phyloP scores from a whole-genome alignment of 1,284 basidiomycete species.

The Irpex rosettiformis region DNA sequence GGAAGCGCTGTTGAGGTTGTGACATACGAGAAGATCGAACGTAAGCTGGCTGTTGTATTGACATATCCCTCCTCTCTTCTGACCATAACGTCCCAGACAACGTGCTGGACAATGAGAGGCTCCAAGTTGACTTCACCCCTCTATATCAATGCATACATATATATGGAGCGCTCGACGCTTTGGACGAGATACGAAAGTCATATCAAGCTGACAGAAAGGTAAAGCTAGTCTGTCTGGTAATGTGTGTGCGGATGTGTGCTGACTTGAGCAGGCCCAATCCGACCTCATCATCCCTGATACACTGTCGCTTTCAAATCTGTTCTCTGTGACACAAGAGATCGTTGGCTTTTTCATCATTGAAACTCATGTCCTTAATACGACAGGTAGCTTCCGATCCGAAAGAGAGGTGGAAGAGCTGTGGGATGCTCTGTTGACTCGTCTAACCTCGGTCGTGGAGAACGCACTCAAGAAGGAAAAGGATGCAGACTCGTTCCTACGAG shows the following conservation, averaged over 20 bases:
- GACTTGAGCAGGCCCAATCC: conserved; percentile 99
- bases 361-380: conserved; percentile 87
- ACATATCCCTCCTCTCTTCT: conserved; percentile 7
- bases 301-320: conserved; percentile 45
- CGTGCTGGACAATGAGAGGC: conserved; percentile 86
- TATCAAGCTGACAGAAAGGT: conserved; percentile 97
- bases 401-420: conserved; percentile 95
- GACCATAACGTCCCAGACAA: conserved; percentile 55
- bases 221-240: conserved; percentile 16
- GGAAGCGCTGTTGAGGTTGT: conserved; percentile 95
- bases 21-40: conserved; percentile 92
- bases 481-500: conserved; percentile 79
- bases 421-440: conserved; percentile 82
- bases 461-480: conserved; percentile 78
- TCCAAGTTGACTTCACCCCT: conserved; percentile 91
- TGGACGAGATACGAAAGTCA: conserved; percentile 85
- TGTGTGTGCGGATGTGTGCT: no score
- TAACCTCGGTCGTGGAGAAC: conserved; percentile 74
- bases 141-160: conserved; percentile 98
- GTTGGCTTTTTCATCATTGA: conserved; percentile 99
- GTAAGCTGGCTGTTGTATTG: conserved; percentile 46
- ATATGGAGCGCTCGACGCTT: conserved; percentile 86
- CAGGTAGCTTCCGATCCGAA: conserved; percentile 82
- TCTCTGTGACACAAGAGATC: conserved; percentile 83
- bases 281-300: conserved; percentile 86